phyloP scores from a whole-genome alignment of 306 rosid species.

The Citrullus amarus region DNA sequence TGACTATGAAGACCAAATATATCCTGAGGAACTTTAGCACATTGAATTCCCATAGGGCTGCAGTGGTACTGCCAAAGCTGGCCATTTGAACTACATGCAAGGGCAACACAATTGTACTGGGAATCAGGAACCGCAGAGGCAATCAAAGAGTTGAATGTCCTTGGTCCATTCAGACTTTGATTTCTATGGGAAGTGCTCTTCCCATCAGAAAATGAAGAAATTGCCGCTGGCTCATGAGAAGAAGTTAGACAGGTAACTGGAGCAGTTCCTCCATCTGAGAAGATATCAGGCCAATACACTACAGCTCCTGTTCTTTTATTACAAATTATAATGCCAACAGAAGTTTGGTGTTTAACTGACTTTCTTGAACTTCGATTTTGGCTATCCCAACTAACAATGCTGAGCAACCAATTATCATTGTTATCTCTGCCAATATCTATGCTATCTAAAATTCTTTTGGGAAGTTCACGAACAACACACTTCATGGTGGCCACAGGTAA shows the following conservation, averaged over 20 bases:
- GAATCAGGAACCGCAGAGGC: slow-evolving; percentile 45
- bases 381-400: slow-evolving; percentile 53
- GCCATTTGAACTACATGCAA: slow-evolving; percentile 73
- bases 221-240: slow-evolving; percentile 34
- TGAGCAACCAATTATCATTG: slow-evolving; percentile 57
- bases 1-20: slow-evolving; percentile 18
- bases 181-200: slow-evolving; percentile 30
- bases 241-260: slow-evolving; percentile 48
- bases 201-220: slow-evolving; percentile 26
- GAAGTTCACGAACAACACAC: slow-evolving; percentile 69
- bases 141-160: slow-evolving; percentile 58
- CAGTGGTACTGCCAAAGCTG: slow-evolving; percentile 78
- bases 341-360: slow-evolving; percentile 33
- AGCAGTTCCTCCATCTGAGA: slow-evolving; percentile 30
- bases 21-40: slow-evolving; percentile 33
- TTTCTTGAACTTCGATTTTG: slow-evolving; percentile 24
- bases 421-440: slow-evolving; percentile 28
- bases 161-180: slow-evolving; percentile 24
- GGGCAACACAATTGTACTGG: slow-evolving; percentile 37
- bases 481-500: slow-evolving; percentile 39
- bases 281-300: slow-evolving; percentile 71
- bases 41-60: slow-evolving; percentile 47
- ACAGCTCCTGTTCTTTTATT: slow-evolving; percentile 44
- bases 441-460: slow-evolving; percentile 19
- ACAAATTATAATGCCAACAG: slow-evolving; percentile 56